Evolutionary conservation across 768 basidiomycete genomes (phyloP), one percentile per base, ranked within the genome.

Genomic region (Leccinum boreale): DNA sequence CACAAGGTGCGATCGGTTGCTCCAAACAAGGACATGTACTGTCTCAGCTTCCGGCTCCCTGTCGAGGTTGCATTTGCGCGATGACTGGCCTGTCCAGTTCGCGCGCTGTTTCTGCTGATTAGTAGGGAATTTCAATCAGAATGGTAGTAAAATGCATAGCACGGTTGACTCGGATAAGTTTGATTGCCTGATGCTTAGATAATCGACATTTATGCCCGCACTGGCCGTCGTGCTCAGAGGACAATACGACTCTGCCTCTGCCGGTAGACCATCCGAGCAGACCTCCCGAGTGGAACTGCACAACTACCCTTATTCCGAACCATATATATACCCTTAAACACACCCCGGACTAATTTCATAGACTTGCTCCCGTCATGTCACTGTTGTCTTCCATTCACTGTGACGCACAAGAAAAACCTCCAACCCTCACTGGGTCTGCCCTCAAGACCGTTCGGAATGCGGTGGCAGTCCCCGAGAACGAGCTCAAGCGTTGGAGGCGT

Each of bases 21-120:
- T 1, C 96, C 96, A 7, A 90, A 85, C 74, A 98, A 99, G 75
- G 89, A 94, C 67, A 98, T 98, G 96, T 98, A 95, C 72, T 95
- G 96, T 73, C 83, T 99, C 55, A 89, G 89, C 71, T 98, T 99
- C 79, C 73, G 84, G 61, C 77, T 92, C 9, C 86, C 87, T 19
- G 69, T 68, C 47, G 72, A 67, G 36, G 77, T 78, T 9, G 81
- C 79, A 5, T 76, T 71, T 52, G 68, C 52, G 17, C 50, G 54
- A 23, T 67, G 53, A 67, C 57, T 39, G 39, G 51, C 17, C 15
- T 54, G 8, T 45, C n/a, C 23, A 15, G 17, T 21, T 21, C 3
- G 11, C 7, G 24, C 44, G 48, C 35, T 35, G 29, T 50, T 53
- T 42, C 39, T 26, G 59, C 53, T 44, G n/a, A 33, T 35, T 55